Evolutionary conservation across 2,329 filamentous ascomycete species (phyloP), one percentile per base, ranked within the genome.

Genomic region (Ascochyta lentis): DNA sequence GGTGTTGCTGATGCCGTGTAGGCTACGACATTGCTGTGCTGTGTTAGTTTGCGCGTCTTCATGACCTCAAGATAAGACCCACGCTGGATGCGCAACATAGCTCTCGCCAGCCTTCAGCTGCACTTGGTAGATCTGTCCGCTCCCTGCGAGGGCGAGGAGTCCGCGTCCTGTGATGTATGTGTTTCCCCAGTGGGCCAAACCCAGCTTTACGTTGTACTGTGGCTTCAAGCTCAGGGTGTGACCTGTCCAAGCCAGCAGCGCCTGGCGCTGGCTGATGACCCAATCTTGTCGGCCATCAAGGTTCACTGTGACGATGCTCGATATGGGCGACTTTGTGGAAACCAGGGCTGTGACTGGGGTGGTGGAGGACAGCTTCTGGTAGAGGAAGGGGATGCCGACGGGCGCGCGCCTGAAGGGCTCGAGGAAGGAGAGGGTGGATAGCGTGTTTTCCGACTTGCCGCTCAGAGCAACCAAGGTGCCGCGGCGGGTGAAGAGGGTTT

Each of bases 261-360:
- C 92, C 63, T 91, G 89, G 59, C 91, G 85, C 74, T 98, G 93
- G 6, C 91, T 85, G 8, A 99, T 81, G 81, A 96, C 91, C 94
- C 95, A 99, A 78, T 99, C 95, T 54, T 92, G 88, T 4, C 92
- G 92, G 54, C 95, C 95, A 79, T 99, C 92, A 46, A 99, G 85
- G 72, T 94, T 90, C 24, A 99, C 83, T 7, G 96, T 86, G 12
- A 90, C 88, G 66, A 99, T 93, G 6, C 92, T 93, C 0, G 93
- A 95, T 48, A 89, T 87, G 4, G 91, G 87, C 5, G 92, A 92
- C 74, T 92, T 95, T 23, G 94, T 92, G 27, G 91, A 90, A 66
- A 99, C 89, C 60, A 99, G 81, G 29, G 92, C 92, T 39, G 90
- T 96, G 63, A 97, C 85, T 1, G 95, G 93, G 42, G 88, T 90